Evolutionary conservation across 306 rosid genomes (phyloP).

Genomic region (Casuarina equisetifolia): DNA sequence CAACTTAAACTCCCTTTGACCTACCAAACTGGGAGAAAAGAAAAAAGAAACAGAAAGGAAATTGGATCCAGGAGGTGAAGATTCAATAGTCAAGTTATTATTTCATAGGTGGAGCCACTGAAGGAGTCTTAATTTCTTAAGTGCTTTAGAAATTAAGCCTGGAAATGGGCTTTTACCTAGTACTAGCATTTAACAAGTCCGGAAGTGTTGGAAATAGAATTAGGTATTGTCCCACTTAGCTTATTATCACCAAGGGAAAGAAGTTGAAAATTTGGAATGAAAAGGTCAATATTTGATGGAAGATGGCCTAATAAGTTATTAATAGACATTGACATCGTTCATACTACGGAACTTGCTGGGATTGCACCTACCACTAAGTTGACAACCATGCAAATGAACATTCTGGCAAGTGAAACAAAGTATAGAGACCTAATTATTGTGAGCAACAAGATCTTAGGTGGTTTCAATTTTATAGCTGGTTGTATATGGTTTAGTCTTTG

Average conservation of each 20-base stretch:
- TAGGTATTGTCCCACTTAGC: slow-evolving; percentile 18
- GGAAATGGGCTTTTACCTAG: no score
- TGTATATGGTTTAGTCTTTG: no score
- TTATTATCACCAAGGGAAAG: background rate
- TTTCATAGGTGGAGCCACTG: background rate
- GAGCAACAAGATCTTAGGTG: no score
- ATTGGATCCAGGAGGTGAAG: background rate
- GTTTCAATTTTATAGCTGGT: no score
- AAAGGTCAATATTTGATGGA: slow-evolving; percentile 12
- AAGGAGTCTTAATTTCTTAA: slow-evolving; percentile 7
- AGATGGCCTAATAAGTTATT: slow-evolving; percentile 28
- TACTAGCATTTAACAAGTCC: no score
- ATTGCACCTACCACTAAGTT: slow-evolving; percentile 13
- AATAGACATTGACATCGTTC: background rate
- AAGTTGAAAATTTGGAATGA: slow-evolving; percentile 13
- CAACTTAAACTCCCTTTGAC: no score
- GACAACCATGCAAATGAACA: no score
- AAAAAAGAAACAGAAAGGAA: background rate
- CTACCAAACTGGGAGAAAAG: background rate
- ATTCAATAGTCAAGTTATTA: slow-evolving; percentile 16
- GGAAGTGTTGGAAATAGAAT: slow-evolving; percentile 2
- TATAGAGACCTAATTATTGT: no score
- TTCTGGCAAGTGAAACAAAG: no score
- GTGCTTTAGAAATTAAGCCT: no score
- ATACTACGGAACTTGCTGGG: slow-evolving; percentile 11